Percentiles rank a stretch among this genome's conserved stretches.
phyloP scores from a whole-genome alignment of 148 eudicot genomes.

The Camellia granthamiana region DNA sequence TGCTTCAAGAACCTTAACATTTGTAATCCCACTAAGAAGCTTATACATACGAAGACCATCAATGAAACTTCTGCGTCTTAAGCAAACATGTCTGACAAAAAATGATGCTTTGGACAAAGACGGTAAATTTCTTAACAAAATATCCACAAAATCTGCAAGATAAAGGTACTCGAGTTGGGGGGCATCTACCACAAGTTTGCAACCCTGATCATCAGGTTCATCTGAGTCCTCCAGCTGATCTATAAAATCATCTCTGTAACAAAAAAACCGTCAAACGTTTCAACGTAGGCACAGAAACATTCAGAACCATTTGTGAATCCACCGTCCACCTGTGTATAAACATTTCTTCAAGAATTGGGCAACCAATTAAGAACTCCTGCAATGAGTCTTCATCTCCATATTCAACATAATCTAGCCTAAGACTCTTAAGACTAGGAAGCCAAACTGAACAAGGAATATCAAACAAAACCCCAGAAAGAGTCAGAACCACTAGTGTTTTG shows the following conservation, averaged over 20 bases:
- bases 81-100: not conserved
- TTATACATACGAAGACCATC: not conserved
- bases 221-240: not conserved
- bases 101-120: slow-evolving; percentile 4
- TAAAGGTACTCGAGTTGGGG: not conserved
- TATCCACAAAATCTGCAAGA: not conserved
- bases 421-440: slow-evolving; percentile 30
- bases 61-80: not conserved
- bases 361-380: slow-evolving; percentile 18
- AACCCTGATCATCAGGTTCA: not conserved
- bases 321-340: not conserved
- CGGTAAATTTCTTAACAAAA: not conserved
- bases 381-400: slow-evolving; percentile 18
- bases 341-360: slow-evolving; percentile 28
- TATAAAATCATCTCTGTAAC: not conserved
- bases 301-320: not conserved
- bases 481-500: slow-evolving; percentile 27
- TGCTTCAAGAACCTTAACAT: not conserved
- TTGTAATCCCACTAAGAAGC: not conserved
- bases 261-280: not conserved
- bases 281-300: slow-evolving; percentile 10
- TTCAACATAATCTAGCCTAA: slow-evolving; percentile 5
- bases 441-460: slow-evolving; percentile 1
- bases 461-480: slow-evolving; percentile 1
- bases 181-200: slow-evolving; percentile 7